Conservation (phyloP, 352 stramenopile genomes). For the Globisporangium carolinianum region DNA sequence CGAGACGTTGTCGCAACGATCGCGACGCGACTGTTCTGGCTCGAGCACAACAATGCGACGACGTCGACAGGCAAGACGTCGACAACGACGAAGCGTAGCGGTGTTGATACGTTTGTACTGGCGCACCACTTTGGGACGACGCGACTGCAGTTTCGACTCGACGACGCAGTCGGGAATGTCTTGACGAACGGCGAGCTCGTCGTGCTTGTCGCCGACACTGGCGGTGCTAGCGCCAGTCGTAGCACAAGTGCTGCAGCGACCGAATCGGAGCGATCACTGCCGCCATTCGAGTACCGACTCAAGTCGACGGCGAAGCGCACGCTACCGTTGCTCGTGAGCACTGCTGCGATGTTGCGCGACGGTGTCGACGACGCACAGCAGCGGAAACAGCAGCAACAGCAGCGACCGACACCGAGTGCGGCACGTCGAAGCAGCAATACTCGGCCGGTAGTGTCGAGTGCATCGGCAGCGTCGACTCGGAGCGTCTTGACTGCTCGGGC, state of each 20-base stretch:
- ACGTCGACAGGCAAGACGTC: neutral
- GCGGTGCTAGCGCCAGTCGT: neutral
- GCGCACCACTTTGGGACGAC: conserved; percentile 29
- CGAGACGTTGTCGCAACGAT: conserved; percentile 26
- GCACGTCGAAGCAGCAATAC: neutral
- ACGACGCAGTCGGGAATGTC: conserved; percentile 17
- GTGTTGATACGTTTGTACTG: conserved; percentile 27
- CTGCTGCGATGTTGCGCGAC: conserved; percentile 1
- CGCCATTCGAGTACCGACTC: conserved; percentile 16
- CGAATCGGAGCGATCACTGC: neutral
- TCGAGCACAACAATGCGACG: conserved; percentile 41
- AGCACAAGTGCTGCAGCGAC: neutral
- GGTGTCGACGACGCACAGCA: neutral
- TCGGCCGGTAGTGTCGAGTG: neutral
- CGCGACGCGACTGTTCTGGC: conserved; percentile 44
- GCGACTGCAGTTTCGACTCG: conserved; percentile 16
- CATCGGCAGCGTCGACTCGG: neutral
- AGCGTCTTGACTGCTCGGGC: neutral
- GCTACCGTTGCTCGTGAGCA: conserved; percentile 11
- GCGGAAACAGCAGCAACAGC: neutral
- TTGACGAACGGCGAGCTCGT: conserved; percentile 36
- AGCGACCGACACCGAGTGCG: neutral
- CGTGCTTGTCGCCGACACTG: conserved; percentile 18
- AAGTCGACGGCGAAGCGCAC: conserved; percentile 12
- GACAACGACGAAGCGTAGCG: conserved; percentile 20